These are phyloP conservation scores for Pichia heedii DNA, from an alignment of 805 yeast species.

Conservation along the genomic window DNA sequence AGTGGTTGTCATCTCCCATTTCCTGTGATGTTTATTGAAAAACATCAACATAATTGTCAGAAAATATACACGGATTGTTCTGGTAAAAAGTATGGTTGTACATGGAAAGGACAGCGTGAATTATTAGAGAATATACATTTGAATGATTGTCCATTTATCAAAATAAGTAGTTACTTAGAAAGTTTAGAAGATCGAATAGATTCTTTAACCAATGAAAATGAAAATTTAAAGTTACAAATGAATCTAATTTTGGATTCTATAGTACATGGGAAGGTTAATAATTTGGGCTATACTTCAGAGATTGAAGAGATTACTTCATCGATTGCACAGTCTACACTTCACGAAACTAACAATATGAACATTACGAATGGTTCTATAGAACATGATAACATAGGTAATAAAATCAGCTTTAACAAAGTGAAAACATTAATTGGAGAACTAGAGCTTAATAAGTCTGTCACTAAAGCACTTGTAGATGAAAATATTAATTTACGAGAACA, in stretches of 20 bases:
- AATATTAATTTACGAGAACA: slow-evolving; percentile 35
- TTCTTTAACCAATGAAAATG: slow-evolving; percentile 29
- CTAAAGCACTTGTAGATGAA: slow-evolving; percentile 17
- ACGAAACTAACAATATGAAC: not conserved
- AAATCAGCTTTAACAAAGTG: slow-evolving; percentile 32
- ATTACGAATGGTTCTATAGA: too few species aligned
- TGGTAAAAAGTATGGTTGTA: slow-evolving; percentile 40
- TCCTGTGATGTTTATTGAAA: slow-evolving; percentile 29
- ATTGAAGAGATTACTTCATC: slow-evolving; percentile 34
- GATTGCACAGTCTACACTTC: not conserved
- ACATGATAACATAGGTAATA: slow-evolving; percentile 1
- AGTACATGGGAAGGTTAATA: slow-evolving; percentile 41
- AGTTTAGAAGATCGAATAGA: slow-evolving; percentile 23
- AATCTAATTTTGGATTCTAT: slow-evolving; percentile 38
- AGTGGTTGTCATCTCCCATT: slow-evolving; percentile 35
- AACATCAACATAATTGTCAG: slow-evolving; percentile 36
- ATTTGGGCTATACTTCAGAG: slow-evolving; percentile 38
- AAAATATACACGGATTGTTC: slow-evolving; percentile 37
- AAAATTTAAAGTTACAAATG: slow-evolving; percentile 33
- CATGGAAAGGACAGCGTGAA: slow-evolving; percentile 33
- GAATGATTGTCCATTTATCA: slow-evolving; percentile 23
- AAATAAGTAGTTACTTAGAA: slow-evolving; percentile 21
- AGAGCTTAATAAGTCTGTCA: slow-evolving; percentile 19
- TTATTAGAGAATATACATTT: slow-evolving; percentile 22
- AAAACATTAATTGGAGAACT: slow-evolving; percentile 18